Percentiles rank a stretch among this genome's conserved stretches.
Evolutionary conservation across 1,139 yeast genomes (phyloP).

Genomic region (Yamadazyma trypodendri): DNA sequence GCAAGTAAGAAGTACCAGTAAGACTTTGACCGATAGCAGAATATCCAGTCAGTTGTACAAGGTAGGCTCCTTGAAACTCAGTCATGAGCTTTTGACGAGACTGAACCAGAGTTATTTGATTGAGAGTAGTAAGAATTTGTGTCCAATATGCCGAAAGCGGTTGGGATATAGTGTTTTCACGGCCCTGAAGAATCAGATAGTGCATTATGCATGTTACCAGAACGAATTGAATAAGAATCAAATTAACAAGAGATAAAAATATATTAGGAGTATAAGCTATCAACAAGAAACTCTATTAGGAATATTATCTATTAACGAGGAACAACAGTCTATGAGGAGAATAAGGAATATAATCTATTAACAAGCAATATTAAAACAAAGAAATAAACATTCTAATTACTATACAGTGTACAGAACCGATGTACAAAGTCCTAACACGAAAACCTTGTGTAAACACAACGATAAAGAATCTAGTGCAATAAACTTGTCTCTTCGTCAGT

Average conservation of each 20-base stretch:
- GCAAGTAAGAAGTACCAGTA: slow-evolving; percentile 39
- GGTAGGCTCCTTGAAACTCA: slow-evolving; percentile 35
- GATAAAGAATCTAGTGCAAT: no score
- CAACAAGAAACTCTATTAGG: no score
- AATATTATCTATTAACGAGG: no score
- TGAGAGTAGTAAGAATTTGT: slow-evolving; percentile 40
- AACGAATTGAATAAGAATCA: slow-evolving; percentile 1
- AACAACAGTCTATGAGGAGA: not conserved
- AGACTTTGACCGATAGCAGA: slow-evolving; percentile 25
- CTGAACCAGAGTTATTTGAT: slow-evolving; percentile 36
- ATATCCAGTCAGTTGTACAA: slow-evolving; percentile 35
- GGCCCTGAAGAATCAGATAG: slow-evolving; percentile 50
- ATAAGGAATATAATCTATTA: not conserved
- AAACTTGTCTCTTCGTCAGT: slow-evolving; percentile 19
- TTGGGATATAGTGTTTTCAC: slow-evolving; percentile 65
- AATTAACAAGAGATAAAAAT: not conserved
- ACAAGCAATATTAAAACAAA: slow-evolving; percentile 1
- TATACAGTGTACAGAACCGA: not conserved
- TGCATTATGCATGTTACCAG: slow-evolving; percentile 66
- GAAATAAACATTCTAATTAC: not conserved
- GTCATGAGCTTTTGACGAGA: slow-evolving; percentile 35
- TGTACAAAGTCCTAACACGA: not conserved
- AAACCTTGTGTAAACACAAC: no score
- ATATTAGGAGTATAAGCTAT: not conserved
- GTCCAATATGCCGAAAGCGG: slow-evolving; percentile 59